Base-by-base conservation (phyloP, 257 asterid genomes). In the Verbena officinalis region DNA sequence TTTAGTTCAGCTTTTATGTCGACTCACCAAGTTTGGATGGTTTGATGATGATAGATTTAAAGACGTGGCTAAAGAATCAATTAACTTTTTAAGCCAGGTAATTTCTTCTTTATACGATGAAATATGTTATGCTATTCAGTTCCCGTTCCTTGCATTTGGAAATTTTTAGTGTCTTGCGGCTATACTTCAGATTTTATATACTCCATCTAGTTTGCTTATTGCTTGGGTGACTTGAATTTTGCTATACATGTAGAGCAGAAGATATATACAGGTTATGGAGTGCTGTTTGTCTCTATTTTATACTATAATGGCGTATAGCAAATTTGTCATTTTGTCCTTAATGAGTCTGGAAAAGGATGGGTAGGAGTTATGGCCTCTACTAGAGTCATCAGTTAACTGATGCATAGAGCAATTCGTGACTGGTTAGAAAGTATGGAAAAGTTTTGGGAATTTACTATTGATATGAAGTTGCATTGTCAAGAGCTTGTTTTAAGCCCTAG, bases 1-100 rank as follows among this genome's bases (percentile, higher is more conserved):
- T 54, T 73, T 90, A 63, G 82, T 90, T 77, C 97, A 85, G 72
- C 96, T 90, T 65, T 79, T 90, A 70, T 88, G 97, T 59, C 96
- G 99, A 64, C 86, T 93, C 70, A 90, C 97, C 68, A 93, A 93
- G 79, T 93, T 86, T 80, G 99, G 97, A 56, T 93, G 99, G 99
- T 86, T 90, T 68, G 97, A 88, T 74, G 97, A 90, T 67, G 97
- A 93, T 83, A 90, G 82, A 75, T 90, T 93, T 64, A 83, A 87
- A 75, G 97, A 93, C 22, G 90, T 93, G 74, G 90, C 85, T 40
- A 84, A 86, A 80, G 99, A 93, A 75, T 86, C 99, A 57, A 83
- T 85, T 17, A 80, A 84, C 84, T 90, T 93, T 77, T 75, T 93
- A 78, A 88, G 75, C 79, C 97, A 93, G 99, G 99, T 93, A 86